A percentile compares a stretch with the other conserved stretches of the same genome.
Evolutionary conservation across 768 basidiomycete genomes (phyloP).

Genomic region (Punctularia strigosozonata): DNA sequence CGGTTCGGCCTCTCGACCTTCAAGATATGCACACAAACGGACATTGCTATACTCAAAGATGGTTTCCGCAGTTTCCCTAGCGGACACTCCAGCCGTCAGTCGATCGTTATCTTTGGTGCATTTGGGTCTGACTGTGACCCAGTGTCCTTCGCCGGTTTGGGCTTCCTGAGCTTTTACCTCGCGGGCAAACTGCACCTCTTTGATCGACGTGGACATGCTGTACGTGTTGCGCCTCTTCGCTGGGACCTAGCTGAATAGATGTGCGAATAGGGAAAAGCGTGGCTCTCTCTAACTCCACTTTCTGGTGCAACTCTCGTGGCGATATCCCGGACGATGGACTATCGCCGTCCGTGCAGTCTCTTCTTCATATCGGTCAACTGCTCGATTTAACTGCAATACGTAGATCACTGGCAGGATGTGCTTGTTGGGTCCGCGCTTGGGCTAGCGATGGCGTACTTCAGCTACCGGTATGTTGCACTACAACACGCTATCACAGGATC

Average conservation of each 20-base stretch:
- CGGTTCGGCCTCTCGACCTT: conserved; percentile 63
- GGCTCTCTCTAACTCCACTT: conserved; percentile 72
- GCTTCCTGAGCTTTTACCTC: conserved; percentile 79
- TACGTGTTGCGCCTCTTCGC: conserved; percentile 19
- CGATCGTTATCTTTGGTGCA: neutral
- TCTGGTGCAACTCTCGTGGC: conserved; percentile 69
- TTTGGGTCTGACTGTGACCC: neutral
- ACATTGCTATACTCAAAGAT: conserved; percentile 48
- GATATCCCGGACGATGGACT: conserved; percentile 86
- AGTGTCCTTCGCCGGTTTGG: conserved; percentile 92
- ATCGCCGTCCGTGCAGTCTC: conserved; percentile 47
- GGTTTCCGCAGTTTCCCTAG: conserved; percentile 91
- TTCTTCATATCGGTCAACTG: conserved; percentile 4
- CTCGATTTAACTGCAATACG: conserved; percentile 6
- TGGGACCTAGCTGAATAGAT: neutral
- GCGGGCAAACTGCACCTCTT: conserved; percentile 91
- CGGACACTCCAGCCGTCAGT: conserved; percentile 79
- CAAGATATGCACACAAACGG: conserved; percentile 68
- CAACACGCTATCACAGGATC: too few species aligned
- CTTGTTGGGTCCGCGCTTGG: conserved; percentile 71
- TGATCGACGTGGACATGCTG: conserved; percentile 64
- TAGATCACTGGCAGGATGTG: conserved; percentile 92
- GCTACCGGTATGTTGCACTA: too few species aligned
- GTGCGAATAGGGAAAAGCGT: conserved; percentile 43
- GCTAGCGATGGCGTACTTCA: conserved; percentile 54